Evolutionary conservation across 495 filamentous ascomycete species (phyloP).

Genomic region (Daldinia caldariorum): DNA sequence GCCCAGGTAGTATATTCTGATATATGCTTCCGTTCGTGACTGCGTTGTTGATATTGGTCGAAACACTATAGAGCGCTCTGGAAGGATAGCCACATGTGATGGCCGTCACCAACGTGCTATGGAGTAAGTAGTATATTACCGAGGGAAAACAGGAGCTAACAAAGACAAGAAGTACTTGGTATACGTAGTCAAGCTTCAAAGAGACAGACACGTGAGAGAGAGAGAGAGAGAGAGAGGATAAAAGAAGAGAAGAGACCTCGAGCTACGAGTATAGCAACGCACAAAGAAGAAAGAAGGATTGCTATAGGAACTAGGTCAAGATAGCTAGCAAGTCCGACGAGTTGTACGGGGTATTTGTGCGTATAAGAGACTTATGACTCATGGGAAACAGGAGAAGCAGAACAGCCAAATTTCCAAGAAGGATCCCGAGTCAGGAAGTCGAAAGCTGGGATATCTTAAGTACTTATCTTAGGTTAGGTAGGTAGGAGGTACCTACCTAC

Average conservation of each 20-base stretch:
- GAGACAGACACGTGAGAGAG: not conserved
- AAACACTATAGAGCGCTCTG: not conserved
- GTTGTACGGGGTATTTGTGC: not conserved
- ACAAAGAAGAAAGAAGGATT: not conserved
- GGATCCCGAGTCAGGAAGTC: slow-evolving; percentile 3
- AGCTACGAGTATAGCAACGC: slow-evolving; percentile 4
- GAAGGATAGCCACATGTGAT: slow-evolving; percentile 29
- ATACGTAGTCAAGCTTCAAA: not conserved
- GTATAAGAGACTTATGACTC: slow-evolving; percentile 4
- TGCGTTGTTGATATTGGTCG: not conserved
- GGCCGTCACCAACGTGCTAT: slow-evolving; percentile 22
- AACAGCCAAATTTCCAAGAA: slow-evolving; percentile 22
- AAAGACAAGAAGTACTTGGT: not conserved
- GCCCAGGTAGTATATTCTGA: slow-evolving; percentile 26
- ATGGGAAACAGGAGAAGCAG: slow-evolving; percentile 2
- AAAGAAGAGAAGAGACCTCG: slow-evolving; percentile 1
- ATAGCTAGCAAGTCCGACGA: not conserved
- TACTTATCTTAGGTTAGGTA: not conserved
- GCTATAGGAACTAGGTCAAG: not conserved
- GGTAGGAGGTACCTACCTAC: slow-evolving; percentile 17
- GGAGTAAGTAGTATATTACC: slow-evolving; percentile 5
- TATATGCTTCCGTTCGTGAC: not conserved
- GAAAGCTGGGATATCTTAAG: slow-evolving; percentile 19
- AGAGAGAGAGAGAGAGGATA: too few species aligned
- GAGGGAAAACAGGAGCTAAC: slow-evolving; percentile 4